phyloP scores from a whole-genome alignment of 306 rosid genomes.

The Senna siamea region DNA sequence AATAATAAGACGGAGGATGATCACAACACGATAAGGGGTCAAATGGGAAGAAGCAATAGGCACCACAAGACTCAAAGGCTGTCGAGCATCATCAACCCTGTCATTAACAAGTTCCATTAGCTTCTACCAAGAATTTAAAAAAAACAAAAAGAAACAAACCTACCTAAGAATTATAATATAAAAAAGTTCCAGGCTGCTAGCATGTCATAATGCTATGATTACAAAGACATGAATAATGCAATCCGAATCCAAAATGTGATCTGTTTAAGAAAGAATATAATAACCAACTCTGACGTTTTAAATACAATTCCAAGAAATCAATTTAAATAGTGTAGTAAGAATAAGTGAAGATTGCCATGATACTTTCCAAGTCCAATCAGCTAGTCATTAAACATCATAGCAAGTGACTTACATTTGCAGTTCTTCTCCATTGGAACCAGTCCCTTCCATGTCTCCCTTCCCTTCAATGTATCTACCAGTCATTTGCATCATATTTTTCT shows the following conservation, averaged over 20 bases:
- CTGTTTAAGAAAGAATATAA: not conserved
- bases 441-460: constrained; percentile 96
- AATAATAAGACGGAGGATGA: constrained; percentile 91
- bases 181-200: not conserved
- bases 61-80: constrained; percentile 94
- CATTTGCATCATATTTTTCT: constrained; percentile 82
- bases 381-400: constrained; percentile 14
- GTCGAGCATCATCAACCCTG: constrained; percentile 99
- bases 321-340: not conserved
- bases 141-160: too few relatives aligned
- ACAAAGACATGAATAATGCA: not conserved
- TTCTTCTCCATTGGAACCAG: constrained; percentile 99
- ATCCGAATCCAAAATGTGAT: not conserved
- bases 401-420: constrained; percentile 77
- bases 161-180: not conserved
- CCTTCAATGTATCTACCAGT: constrained; percentile 86
- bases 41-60: constrained; percentile 89
- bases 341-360: not conserved
- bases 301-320: constrained; percentile 1
- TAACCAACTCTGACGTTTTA: not conserved
- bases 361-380: constrained; percentile 14
- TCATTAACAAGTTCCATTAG: constrained; percentile 32
- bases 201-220: not conserved
- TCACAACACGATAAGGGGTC: constrained; percentile 95
- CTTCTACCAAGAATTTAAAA: not conserved